These are phyloP conservation scores for Cicer cuneatum DNA, from an alignment of 306 rosid species.

Conservation along the genomic window DNA sequence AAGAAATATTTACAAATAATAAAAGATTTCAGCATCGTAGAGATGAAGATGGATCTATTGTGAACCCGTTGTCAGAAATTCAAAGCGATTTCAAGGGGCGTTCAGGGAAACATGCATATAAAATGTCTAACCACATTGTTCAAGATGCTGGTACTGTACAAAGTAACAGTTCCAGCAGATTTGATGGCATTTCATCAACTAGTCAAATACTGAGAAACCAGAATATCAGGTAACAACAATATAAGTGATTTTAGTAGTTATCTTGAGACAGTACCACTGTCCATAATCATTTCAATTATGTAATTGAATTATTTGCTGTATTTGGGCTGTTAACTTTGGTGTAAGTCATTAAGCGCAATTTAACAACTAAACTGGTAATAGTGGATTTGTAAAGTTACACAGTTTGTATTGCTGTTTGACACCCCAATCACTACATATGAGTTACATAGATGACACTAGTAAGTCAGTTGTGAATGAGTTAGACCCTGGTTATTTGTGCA, in stretches of 20 bases:
- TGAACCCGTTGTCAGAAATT: slow-evolving; percentile 53
- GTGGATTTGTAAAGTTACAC: slow-evolving; percentile 20
- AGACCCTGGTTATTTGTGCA: slow-evolving; percentile 4
- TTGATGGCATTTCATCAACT: slow-evolving; percentile 50
- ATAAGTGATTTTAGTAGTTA: slow-evolving; percentile 4
- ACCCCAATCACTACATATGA: not conserved
- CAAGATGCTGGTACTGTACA: slow-evolving; percentile 54
- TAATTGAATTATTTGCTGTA: not conserved
- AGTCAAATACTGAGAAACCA: slow-evolving; percentile 49
- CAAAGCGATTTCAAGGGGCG: slow-evolving; percentile 46
- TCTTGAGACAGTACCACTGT: slow-evolving; percentile 23
- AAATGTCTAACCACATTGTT: slow-evolving; percentile 44
- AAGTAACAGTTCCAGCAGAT: slow-evolving; percentile 51
- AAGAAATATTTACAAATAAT: slow-evolving; percentile 48
- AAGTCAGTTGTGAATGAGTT: slow-evolving; percentile 10
- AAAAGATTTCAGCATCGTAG: slow-evolving; percentile 61
- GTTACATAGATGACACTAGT: not conserved
- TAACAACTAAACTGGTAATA: slow-evolving; percentile 16
- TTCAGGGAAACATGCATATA: slow-evolving; percentile 47
- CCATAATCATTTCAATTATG: slow-evolving; percentile 1
- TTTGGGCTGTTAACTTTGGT: not conserved
- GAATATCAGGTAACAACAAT: slow-evolving; percentile 48
- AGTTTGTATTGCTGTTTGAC: not conserved
- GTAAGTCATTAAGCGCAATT: slow-evolving; percentile 14
- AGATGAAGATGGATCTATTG: slow-evolving; percentile 52